Evolutionary conservation across 768 basidiomycete species (phyloP).

Genomic region (Cystobasidium tubakii): DNA sequence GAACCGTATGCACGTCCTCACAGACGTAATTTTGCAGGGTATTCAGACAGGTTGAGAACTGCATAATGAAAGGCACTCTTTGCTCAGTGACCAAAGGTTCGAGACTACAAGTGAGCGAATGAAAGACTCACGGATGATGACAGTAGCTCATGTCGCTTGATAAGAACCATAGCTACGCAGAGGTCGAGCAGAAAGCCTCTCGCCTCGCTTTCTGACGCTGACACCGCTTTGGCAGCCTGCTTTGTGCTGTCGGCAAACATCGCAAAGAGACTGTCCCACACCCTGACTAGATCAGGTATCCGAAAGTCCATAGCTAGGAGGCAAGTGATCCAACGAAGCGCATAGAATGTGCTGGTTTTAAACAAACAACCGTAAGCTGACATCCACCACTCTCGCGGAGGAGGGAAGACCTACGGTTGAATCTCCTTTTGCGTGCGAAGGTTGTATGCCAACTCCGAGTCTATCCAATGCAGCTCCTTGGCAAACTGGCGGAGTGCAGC

Average conservation of each 20-base stretch:
- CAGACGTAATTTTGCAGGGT: conserved; percentile 27
- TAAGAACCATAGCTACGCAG: conserved; percentile 19
- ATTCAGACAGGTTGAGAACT: conserved; percentile 27
- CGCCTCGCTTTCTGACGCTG: conserved; percentile 15
- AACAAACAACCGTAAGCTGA: neutral
- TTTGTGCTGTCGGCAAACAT: conserved; percentile 18
- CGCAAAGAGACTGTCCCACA: conserved; percentile 34
- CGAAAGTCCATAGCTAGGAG: conserved; percentile 30
- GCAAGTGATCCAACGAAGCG: conserved; percentile 33
- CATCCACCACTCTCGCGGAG: neutral
- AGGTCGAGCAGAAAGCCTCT: conserved; percentile 23
- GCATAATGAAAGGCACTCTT: too few species aligned
- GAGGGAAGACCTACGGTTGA: conserved; percentile 14
- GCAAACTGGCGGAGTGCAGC: conserved; percentile 26
- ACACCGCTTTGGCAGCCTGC: conserved; percentile 15
- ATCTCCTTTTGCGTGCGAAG: conserved; percentile 22
- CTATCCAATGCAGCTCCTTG: conserved; percentile 29
- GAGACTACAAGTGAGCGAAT: neutral
- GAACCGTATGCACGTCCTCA: conserved; percentile 22
- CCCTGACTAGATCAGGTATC: conserved; percentile 27
- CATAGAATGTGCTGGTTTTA: conserved; percentile 31
- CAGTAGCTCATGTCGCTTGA: conserved; percentile 19
- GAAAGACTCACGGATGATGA: conserved; percentile 2
- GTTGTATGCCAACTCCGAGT: conserved; percentile 18
- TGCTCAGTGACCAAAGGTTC: neutral